phyloP scores from a whole-genome alignment of 2,329 filamentous ascomycete species.

The Aspergillus sp. region DNA sequence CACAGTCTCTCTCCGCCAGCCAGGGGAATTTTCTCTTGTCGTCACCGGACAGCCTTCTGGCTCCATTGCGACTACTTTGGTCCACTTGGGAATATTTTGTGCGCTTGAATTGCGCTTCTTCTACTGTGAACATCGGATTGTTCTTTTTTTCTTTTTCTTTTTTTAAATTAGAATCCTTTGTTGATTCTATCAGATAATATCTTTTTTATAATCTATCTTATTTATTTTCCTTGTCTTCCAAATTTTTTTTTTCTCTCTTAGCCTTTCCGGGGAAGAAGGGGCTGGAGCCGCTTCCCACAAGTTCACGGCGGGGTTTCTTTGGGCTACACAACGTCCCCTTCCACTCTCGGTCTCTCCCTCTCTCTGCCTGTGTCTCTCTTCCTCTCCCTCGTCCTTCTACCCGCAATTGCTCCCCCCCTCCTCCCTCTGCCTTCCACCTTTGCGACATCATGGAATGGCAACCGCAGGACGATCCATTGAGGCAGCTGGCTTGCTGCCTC shows the following conservation, averaged over 20 bases:
- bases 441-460: conserved; percentile 77
- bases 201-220: too few species aligned
- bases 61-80: neutral
- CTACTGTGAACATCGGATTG: neutral
- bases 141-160: neutral
- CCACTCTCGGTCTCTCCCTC: conserved; percentile 10
- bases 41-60: neutral
- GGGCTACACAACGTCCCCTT: conserved; percentile 19
- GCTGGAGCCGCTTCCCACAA: conserved; percentile 22
- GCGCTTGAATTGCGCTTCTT: neutral
- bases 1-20: neutral
- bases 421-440: conserved; percentile 1
- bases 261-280: conserved; percentile 16
- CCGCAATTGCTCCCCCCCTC: conserved; percentile 11
- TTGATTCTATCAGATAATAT: neutral
- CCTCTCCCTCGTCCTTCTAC: conserved; percentile 14
- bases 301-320: conserved; percentile 25
- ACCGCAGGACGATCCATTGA: conserved; percentile 81
- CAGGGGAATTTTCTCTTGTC: neutral
- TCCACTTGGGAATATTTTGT: conserved; percentile 1
- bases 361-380: conserved; percentile 9
- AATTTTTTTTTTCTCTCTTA: conserved; percentile 1
- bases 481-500: conserved; percentile 84
- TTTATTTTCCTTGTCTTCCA: neutral
- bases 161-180: neutral